Conservation (phyloP, 2,329 filamentous ascomycete species). For the Fusarium sulawesiense region DNA sequence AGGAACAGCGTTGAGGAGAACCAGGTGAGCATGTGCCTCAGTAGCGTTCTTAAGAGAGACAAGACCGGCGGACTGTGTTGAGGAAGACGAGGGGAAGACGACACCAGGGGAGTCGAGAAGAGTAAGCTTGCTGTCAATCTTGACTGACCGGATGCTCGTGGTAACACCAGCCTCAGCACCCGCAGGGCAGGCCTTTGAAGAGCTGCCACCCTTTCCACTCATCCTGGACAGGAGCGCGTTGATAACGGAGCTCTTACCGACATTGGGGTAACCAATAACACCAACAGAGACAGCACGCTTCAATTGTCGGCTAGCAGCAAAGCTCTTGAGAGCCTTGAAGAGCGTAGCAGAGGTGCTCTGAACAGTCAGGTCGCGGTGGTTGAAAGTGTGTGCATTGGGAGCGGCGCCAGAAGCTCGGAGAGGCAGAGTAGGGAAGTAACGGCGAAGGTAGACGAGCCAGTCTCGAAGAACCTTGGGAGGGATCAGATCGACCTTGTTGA, state of each 20-base stretch:
- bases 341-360: constrained; percentile 86
- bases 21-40: constrained; percentile 83
- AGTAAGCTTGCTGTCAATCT: constrained; percentile 94
- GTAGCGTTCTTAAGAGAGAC: constrained; percentile 68
- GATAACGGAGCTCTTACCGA: constrained; percentile 96
- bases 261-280: constrained; percentile 95
- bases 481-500: constrained; percentile 96
- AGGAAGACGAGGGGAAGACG: constrained; percentile 80
- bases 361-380: constrained; percentile 89
- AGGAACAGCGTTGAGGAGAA: constrained; percentile 90
- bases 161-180: constrained; percentile 94
- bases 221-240: constrained; percentile 87
- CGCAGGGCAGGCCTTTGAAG: constrained; percentile 78
- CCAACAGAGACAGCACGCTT: constrained; percentile 92
- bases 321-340: constrained; percentile 90
- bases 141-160: constrained; percentile 87
- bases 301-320: constrained; percentile 82
- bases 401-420: constrained; percentile 86
- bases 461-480: constrained; percentile 83
- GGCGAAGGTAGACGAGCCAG: constrained; percentile 86
- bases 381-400: constrained; percentile 88
- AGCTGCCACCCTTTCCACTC: constrained; percentile 69
- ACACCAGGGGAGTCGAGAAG: constrained; percentile 95
- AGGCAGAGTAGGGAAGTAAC: constrained; percentile 91
- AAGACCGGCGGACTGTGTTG: constrained; percentile 53